Evolutionary conservation across 2,329 filamentous ascomycete species (phyloP), one percentile per base, ranked within the genome.

Genomic region (Fusarium albosuccineum): DNA sequence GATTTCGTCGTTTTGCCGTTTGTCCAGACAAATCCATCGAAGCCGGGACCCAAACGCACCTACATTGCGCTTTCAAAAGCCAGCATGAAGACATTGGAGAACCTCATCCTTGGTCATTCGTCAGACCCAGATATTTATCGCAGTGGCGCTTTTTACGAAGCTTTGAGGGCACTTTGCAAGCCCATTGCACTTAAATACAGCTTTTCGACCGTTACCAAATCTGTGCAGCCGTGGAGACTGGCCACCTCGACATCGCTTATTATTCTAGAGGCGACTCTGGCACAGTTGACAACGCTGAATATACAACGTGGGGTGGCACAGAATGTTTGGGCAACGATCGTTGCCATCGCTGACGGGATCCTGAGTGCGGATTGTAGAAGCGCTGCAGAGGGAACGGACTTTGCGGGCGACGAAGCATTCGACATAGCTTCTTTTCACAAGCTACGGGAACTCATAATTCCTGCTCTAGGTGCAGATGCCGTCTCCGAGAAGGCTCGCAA

Each of bases 1-100:
- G 87, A 92, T 50, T 89, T 97, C 61, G 86, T 89, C 9, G 85
- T 87, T 3, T 82, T 97, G 34, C 91, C 93, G 1, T 94, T 92
- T 70, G 78, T 82, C 1, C 75, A 78, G 58, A 73, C 80, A 59
- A 56, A 73, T 62, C 22, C 77, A 63, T 57, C 79, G 66, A 69
- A 70, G 11, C 77, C 81, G 11, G 68, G 73, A 2, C 74, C 80
- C 51, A 88, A 88, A 58, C 91, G 93, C 7, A 97, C 93, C 0
- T 98, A 94, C 74, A 89, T 99, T 57, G 95, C 96, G 34, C 87
- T 98, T 74, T 93, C 94, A 1, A 97, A 96, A 77, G 87, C 88
- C 17, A 89, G 91, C 60, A 96, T 97, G 85, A 81, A 85, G 3
- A 86, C 93, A 45, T 78, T 97, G 2, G 84, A 91, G 66, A 80